Base-by-base conservation (phyloP, 2,329 filamentous ascomycete genomes). In the Tolypocladium inflatum region DNA sequence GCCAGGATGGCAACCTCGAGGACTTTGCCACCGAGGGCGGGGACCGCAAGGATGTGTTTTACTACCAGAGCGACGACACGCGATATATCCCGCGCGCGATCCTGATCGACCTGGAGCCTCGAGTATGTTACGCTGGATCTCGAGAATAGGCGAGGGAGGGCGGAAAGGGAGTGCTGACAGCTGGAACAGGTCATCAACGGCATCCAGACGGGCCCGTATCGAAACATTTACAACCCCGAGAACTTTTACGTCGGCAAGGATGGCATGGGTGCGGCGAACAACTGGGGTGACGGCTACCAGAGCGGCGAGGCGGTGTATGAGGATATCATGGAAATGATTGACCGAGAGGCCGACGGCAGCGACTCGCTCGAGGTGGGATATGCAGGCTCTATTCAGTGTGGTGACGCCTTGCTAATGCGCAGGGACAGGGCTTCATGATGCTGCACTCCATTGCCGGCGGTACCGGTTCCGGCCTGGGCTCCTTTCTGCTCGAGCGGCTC, bases 261-360 rank as follows among this genome's bases (percentile, higher is more conserved):
- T 75, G 94, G 94, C 59, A 86, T 90, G 57, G 94, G 94, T 52
- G 94, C 94, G 8, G 94, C 91, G 52, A 99, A 99, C 75, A 99
- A 97, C 73, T 99, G 94, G 94, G 94, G 92, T 61, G 89, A 94
- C 68, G 94, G 94, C 53, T 99, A 99, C 75, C 87, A 94, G 64
- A 92, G 90, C 57, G 94, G 92, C 65, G 92, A 97, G 72, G 80
- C 82, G 51, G 91, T 99, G 23, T 91, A 93, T 66, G 94, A 99
- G 73, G 94, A 99, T 71, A 91, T 99, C 58, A 90, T 99, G 81
- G 95, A 99, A 72, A 99, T 99, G 91, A 96, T 99, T 68, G 94
- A 99, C 71, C 88, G 94, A 60, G 94, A 99, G 73, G 94, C 95
- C 19, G 94, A 99, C 73, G 95, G 95, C 38, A 97, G 93, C 71